Percentiles rank a stretch among this genome's conserved stretches.
Conservation (phyloP, 2,329 filamentous ascomycete genomes). For the Pezicula rhizophila region DNA sequence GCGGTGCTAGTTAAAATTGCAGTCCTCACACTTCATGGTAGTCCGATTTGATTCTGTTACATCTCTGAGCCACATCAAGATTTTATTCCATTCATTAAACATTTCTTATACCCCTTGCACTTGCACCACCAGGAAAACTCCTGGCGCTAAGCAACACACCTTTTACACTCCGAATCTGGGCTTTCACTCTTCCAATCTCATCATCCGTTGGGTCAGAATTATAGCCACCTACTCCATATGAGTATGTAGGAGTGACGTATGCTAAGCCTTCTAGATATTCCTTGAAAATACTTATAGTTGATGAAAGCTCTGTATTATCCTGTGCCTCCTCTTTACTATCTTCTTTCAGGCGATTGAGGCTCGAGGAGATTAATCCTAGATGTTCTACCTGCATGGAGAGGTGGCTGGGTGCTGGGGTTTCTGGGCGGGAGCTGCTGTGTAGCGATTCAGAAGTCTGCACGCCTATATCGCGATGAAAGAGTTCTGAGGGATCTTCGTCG, state of each 20-base stretch:
- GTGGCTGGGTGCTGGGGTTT: conserved; percentile 27
- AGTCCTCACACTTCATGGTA: too few relatives aligned
- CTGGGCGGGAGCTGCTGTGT: conserved; percentile 25
- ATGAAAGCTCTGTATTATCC: conserved; percentile 15
- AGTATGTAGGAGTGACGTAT: conserved; percentile 33
- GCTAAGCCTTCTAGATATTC: conserved; percentile 60
- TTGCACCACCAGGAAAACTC: conserved; percentile 52
- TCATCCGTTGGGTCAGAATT: conserved; percentile 53
- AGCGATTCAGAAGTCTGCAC: conserved; percentile 63
- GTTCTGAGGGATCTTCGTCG: conserved; percentile 63
- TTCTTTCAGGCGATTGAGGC: conserved; percentile 45
- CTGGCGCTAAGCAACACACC: conserved; percentile 69
- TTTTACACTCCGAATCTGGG: conserved; percentile 73
- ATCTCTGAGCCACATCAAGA: too few relatives aligned
- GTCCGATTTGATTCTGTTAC: too few relatives aligned
- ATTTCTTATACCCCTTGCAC: background rate
- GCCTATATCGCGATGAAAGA: conserved; percentile 76
- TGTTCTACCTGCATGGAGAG: conserved; percentile 27
- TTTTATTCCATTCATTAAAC: too few relatives aligned
- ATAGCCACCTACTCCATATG: conserved; percentile 25
- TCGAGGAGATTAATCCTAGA: conserved; percentile 34
- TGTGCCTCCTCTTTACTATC: conserved; percentile 20
- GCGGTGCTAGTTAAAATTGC: too few relatives aligned
- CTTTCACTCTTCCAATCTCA: conserved; percentile 66
- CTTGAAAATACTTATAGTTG: conserved; percentile 43